Conservation (phyloP, 306 rosid genomes). For the Prinsepia uniflora region DNA sequence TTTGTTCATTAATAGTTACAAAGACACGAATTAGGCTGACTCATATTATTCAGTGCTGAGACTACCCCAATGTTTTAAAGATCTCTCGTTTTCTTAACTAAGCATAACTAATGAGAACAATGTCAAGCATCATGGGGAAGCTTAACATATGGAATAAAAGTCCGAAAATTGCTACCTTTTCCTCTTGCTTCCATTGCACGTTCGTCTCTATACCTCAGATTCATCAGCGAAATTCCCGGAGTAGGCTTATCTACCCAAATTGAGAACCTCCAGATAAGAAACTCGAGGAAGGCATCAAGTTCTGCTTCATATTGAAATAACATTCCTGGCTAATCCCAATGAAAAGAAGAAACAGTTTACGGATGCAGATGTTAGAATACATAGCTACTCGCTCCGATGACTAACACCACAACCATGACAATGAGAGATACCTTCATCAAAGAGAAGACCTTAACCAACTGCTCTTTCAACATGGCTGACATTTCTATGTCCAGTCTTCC, state of each 20-base stretch:
- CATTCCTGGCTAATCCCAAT: slow-evolving; percentile 99
- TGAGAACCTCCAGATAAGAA: slow-evolving; percentile 95
- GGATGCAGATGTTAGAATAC: slow-evolving; percentile 16
- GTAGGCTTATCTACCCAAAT: slow-evolving; percentile 99
- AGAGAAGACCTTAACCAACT: slow-evolving; percentile 87
- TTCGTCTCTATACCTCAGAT: slow-evolving; percentile 90
- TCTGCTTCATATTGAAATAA: slow-evolving; percentile 96
- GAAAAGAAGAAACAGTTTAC: slow-evolving; percentile 28
- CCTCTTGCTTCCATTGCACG: slow-evolving; percentile 67
- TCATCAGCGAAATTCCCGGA: slow-evolving; percentile 94
- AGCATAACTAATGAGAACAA: background rate
- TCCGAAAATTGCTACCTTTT: slow-evolving; percentile 54
- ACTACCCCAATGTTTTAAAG: slow-evolving; percentile 1
- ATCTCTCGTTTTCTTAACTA: background rate
- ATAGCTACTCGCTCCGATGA: slow-evolving; percentile 3
- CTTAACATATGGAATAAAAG: slow-evolving; percentile 18
- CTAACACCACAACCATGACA: slow-evolving; percentile 7
- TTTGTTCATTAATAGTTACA: background rate
- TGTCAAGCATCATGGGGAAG: background rate
- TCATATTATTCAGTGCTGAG: background rate
- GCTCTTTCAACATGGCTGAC: slow-evolving; percentile 99
- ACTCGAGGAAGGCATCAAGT: slow-evolving; percentile 90
- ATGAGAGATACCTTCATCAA: slow-evolving; percentile 73
- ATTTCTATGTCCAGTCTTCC: slow-evolving; percentile 90
- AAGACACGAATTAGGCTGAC: background rate